Evolutionary conservation across 1,139 yeast species (phyloP).

Genomic region (Blastobotrys capitulatus): DNA sequence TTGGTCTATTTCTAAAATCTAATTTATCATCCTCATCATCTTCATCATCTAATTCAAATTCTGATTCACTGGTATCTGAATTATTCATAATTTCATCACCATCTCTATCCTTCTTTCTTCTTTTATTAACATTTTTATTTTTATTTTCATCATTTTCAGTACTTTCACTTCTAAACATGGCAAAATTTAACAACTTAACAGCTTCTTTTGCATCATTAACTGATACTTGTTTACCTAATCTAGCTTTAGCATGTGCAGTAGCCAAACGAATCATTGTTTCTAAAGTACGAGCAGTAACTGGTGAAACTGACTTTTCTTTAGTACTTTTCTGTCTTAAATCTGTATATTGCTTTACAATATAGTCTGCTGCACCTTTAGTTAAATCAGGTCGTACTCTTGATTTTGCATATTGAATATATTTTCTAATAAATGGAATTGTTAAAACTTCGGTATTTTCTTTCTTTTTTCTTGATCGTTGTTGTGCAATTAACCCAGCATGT

Average conservation of each 20-base stretch:
- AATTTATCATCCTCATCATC: conserved; percentile 20
- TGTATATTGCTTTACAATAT: conserved; percentile 75
- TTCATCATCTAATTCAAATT: conserved; percentile 24
- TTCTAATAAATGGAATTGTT: conserved; percentile 80
- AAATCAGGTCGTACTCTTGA: conserved; percentile 79
- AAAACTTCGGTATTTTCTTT: conserved; percentile 54
- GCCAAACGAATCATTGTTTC: conserved; percentile 94
- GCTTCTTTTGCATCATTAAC: conserved; percentile 82
- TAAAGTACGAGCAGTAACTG: conserved; percentile 95
- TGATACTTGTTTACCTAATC: conserved; percentile 71
- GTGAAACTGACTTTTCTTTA: conserved; percentile 41
- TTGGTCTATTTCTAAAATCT: conserved; percentile 18
- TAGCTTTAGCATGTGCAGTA: conserved; percentile 94
- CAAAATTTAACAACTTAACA: conserved; percentile 75
- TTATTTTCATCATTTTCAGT: conserved; percentile 25
- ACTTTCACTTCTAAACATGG: conserved; percentile 61
- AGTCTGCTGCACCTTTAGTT: conserved; percentile 71
- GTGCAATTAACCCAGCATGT: conserved; percentile 68
- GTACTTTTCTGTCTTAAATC: conserved; percentile 80
- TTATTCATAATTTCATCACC: conserved; percentile 23
- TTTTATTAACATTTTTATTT: conserved; percentile 31
- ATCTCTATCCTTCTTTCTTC: conserved; percentile 27
- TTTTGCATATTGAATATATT: conserved; percentile 91
- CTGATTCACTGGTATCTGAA: neutral
- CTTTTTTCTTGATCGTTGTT: conserved; percentile 20